Evolutionary conservation across 345 rosid genomes (phyloP).

Genomic region (Gossypium stocksii): DNA sequence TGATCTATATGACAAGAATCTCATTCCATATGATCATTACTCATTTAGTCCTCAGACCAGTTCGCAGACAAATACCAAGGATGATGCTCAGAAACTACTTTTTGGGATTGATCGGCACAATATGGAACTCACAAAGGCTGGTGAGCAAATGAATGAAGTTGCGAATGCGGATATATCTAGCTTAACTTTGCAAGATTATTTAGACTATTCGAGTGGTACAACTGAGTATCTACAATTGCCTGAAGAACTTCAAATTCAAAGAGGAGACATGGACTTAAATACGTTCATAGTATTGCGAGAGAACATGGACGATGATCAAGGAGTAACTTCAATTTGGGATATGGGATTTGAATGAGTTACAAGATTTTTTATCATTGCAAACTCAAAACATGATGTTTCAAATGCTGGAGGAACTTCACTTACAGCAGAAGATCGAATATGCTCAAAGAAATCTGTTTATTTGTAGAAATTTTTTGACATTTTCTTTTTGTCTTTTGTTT

Average conservation of each 20-base stretch:
- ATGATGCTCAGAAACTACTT: neutral
- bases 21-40: neutral
- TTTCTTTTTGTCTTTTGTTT: neutral
- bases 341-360: conserved; percentile 21
- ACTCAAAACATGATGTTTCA: neutral
- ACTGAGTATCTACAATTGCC: neutral
- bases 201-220: neutral
- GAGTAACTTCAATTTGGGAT: conserved; percentile 37
- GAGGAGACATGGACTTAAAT: conserved; percentile 8
- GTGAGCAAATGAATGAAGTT: neutral
- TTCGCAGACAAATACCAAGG: neutral
- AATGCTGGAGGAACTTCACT: neutral
- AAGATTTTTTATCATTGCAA: neutral
- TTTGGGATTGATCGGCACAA: neutral
- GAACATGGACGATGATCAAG: neutral
- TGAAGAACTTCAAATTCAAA: neutral
- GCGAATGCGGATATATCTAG: neutral
- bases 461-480: neutral
- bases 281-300: neutral
- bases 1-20: neutral
- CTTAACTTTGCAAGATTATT: neutral
- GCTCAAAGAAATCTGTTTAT: neutral
- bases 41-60: neutral
- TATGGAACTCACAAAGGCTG: neutral
- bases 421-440: neutral